Evolutionary conservation across 345 rosid genomes (phyloP), one percentile per base, ranked within the genome.

Genomic region (Aquilaria yunnanensis): DNA sequence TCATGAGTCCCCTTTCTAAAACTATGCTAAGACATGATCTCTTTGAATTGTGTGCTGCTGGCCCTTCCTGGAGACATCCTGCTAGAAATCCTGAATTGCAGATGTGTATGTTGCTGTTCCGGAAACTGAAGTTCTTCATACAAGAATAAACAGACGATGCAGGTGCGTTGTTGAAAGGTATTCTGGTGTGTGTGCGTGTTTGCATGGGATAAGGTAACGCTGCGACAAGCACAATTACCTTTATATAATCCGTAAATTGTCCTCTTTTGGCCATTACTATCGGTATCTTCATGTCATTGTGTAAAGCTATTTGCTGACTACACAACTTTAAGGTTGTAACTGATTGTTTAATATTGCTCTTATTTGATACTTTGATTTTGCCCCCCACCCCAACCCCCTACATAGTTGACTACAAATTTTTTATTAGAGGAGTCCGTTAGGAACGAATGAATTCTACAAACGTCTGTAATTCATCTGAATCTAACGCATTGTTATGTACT

Each of bases 111-210:
- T 62, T 31, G 54, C 55, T 47, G 9, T 53, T 66, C 14, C 51
- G 16, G 1, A 54, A 61, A 54, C 45, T 16, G 31, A 6, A 32
- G 41, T 59, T 47, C 64, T 63, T 64, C 67, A 65, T 66, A 54
- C 63, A 70, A 70, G 68, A 72, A 75, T 56, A 77, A 70, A 50
- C 63, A 47, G 61, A 54, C 64, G 67, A 61, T 60, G 75, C 46
- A n/a, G 59, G 61, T 68, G 68, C 61, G 63, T 43, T 65, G 68
- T 70, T 70, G 73, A 71, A 73, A 71, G 43, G 47, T 59, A 75
- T 58, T 60, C 58, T 33, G 12, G 55, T 31, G 56, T 68, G 62
- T 23, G 8, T 37, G 43, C 49, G 67, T 61, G 69, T 65, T 61
- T 66, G 32, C 61, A 30, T 65, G 71, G 72, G 55, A 57, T 60